Percentiles rank a stretch among this genome's conserved stretches.
Evolutionary conservation across 345 rosid genomes (phyloP).

Genomic region (Eucalyptus coolabah): DNA sequence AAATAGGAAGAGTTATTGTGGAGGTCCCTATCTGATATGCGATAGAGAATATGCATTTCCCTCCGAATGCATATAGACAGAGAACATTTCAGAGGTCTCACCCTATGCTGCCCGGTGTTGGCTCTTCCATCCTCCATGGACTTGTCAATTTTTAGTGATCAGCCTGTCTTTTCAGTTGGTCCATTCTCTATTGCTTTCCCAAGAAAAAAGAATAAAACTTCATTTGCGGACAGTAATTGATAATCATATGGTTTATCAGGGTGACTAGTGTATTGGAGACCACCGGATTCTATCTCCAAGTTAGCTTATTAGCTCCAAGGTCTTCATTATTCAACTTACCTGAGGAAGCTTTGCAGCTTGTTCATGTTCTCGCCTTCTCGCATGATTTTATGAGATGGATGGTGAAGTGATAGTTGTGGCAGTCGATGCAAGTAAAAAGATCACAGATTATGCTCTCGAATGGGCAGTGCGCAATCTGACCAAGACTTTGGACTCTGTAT

Average conservation of each 20-base stretch:
- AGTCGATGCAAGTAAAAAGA: conserved; percentile 21
- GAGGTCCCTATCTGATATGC: not conserved
- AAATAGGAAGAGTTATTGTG: not conserved
- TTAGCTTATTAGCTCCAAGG: not conserved
- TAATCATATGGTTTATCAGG: not conserved
- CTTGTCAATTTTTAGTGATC: not conserved
- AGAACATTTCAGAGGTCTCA: conserved; percentile 2
- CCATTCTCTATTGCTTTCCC: not conserved
- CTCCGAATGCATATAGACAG: conserved; percentile 6
- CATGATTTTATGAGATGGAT: not conserved
- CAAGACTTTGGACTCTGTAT: conserved; percentile 5
- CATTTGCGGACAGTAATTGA: not conserved
- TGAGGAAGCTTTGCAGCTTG: not conserved
- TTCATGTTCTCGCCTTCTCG: not conserved
- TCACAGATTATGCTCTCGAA: conserved; percentile 12
- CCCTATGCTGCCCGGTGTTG: not conserved
- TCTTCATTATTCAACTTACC: not conserved
- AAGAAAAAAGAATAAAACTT: not conserved
- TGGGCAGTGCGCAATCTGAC: conserved; percentile 17
- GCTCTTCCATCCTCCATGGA: not conserved
- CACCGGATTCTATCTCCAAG: not conserved
- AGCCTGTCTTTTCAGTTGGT: not conserved
- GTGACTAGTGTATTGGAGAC: not conserved
- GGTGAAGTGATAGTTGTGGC: conserved; percentile 21
- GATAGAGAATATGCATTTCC: not conserved